A percentile compares a stretch with the other conserved stretches of the same genome.
Evolutionary conservation across 2,329 filamentous ascomycete genomes (phyloP).

Genomic region (Arthrobotrys megalospora): DNA sequence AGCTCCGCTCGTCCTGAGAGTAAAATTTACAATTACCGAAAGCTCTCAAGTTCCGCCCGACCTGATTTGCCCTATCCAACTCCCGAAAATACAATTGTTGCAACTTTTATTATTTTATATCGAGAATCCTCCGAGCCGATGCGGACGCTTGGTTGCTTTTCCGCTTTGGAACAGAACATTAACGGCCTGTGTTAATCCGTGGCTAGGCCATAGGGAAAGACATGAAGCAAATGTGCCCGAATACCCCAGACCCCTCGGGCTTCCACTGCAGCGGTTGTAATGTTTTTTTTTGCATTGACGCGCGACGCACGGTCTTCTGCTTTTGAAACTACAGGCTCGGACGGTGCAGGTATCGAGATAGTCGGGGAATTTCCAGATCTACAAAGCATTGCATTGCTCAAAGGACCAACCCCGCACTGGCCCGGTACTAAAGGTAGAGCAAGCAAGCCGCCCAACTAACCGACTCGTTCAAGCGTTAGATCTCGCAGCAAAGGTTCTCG

Average conservation of each 20-base stretch:
- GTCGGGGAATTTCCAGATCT: constrained; percentile 24
- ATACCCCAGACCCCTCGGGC: neutral
- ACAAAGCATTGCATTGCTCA: constrained; percentile 3
- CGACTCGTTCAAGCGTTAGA: neutral
- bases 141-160: constrained; percentile 12
- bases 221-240: constrained; percentile 6
- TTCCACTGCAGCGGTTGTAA: neutral
- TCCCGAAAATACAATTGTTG: constrained; percentile 2
- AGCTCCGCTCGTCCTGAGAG: constrained; percentile 23
- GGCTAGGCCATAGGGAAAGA: constrained; percentile 16
- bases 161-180: neutral
- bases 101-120: constrained; percentile 2
- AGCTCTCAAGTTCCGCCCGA: neutral
- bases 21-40: constrained; percentile 5
- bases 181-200: neutral
- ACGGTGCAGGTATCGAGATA: neutral
- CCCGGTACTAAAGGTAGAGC: neutral
- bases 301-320: constrained; percentile 8
- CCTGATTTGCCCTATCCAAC: constrained; percentile 11
- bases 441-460: neutral
- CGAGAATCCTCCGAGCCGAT: constrained; percentile 11
- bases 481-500: constrained; percentile 5
- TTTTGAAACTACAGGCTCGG: neutral
- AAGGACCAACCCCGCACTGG: constrained; percentile 6
- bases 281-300: constrained; percentile 14